These are phyloP conservation scores for Maudiozyma serrabonitensis DNA, from an alignment of 805 yeast species.

Conservation along the genomic window DNA sequence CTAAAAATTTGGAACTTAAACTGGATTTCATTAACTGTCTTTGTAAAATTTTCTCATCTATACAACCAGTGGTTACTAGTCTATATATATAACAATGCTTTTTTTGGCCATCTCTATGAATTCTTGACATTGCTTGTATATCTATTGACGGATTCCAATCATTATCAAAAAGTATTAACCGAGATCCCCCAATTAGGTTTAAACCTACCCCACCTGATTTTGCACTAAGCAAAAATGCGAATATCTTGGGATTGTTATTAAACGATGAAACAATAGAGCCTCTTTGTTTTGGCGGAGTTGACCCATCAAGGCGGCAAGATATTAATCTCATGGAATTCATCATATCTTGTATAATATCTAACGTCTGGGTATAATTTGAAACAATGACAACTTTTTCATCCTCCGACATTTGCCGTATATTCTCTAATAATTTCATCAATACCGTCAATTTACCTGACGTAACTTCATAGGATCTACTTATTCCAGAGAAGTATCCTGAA, in stretches of 20 bases:
- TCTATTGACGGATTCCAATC: slow-evolving; percentile 97
- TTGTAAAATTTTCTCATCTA: slow-evolving; percentile 90
- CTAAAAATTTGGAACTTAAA: slow-evolving; percentile 63
- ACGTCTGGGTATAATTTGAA: slow-evolving; percentile 79
- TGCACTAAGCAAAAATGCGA: slow-evolving; percentile 72
- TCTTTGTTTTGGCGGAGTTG: slow-evolving; percentile 60
- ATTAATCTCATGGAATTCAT: slow-evolving; percentile 40
- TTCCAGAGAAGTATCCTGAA: slow-evolving; percentile 11
- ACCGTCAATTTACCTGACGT: slow-evolving; percentile 58
- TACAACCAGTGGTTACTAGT: slow-evolving; percentile 75
- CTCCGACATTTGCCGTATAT: slow-evolving; percentile 32
- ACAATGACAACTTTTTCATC: slow-evolving; percentile 77
- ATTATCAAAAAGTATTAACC: slow-evolving; percentile 77
- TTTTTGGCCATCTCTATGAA: slow-evolving; percentile 88
- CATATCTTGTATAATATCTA: slow-evolving; percentile 61
- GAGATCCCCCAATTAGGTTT: slow-evolving; percentile 80
- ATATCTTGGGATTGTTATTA: slow-evolving; percentile 40
- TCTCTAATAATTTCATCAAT: slow-evolving; percentile 45
- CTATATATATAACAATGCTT: slow-evolving; percentile 74
- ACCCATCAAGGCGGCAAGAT: slow-evolving; percentile 70
- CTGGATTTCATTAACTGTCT: slow-evolving; percentile 80
- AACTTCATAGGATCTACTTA: neutral
- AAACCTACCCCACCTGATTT: slow-evolving; percentile 93
- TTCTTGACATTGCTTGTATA: slow-evolving; percentile 89
- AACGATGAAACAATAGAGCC: slow-evolving; percentile 59